Conservation (phyloP, 352 stramenopile species). For the Phytophthora chlamydospora region DNA sequence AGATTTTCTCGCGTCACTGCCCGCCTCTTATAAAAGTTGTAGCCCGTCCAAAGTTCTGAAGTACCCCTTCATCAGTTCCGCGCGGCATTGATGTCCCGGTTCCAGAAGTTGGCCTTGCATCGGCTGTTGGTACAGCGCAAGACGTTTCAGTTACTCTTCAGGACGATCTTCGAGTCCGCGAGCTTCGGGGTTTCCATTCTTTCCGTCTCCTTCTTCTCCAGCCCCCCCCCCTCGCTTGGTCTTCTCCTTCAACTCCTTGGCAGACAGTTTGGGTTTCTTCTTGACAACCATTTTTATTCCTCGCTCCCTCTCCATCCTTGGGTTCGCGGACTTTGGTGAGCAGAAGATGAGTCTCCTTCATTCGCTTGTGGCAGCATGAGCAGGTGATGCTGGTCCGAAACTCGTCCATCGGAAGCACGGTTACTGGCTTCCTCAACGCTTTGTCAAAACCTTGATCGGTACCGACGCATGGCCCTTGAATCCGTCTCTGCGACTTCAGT, state of each 20-base stretch:
- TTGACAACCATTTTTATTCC: not conserved
- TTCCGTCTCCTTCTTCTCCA: constrained; percentile 11
- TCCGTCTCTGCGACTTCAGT: constrained; percentile 14
- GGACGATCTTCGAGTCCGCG: constrained; percentile 9
- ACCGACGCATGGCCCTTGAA: constrained; percentile 15
- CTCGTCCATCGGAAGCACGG: constrained; percentile 17
- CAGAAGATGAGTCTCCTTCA: constrained; percentile 1
- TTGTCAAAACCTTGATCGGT: constrained; percentile 12
- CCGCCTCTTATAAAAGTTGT: no score
- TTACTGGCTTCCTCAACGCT: constrained; percentile 15
- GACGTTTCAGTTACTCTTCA: constrained; percentile 20
- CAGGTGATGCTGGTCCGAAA: constrained; percentile 21
- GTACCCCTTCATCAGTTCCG: no score
- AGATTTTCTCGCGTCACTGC: no score
- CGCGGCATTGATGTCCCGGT: no score
- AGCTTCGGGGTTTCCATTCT: constrained; percentile 10
- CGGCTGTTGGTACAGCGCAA: constrained; percentile 20
- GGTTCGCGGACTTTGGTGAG: not conserved
- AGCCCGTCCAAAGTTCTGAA: no score
- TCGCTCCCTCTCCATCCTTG: not conserved
- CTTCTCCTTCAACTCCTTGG: not conserved
- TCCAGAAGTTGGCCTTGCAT: constrained; percentile 16
- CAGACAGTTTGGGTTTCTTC: constrained; percentile 1
- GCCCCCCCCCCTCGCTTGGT: constrained; percentile 13
- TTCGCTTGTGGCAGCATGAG: constrained; percentile 13